Evolutionary conservation across 2,329 filamentous ascomycete genomes (phyloP), one percentile per base, ranked within the genome.

Genomic region (Grosmannia penicillata): DNA sequence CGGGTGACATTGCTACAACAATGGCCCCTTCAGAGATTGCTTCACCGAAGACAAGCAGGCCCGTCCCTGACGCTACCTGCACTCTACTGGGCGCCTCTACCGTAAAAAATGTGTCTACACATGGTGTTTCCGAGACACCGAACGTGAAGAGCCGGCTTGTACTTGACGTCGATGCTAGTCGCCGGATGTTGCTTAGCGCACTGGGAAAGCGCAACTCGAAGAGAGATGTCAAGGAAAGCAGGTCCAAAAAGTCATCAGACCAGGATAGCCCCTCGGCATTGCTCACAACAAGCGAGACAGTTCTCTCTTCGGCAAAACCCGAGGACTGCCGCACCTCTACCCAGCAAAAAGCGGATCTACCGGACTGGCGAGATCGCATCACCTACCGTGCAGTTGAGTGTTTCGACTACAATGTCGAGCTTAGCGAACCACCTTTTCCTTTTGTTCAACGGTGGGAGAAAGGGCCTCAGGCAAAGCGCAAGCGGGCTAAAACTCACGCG

Each of bases 401-500:
- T 56, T 74, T 76, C 44, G 68, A 82, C n/a, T 70, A 82, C 23
- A 70, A 67, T 6, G 60, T 84, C 28, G 61, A 70, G 24, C 63
- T 93, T 33, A 81, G 72, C 38, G 70, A 82, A 25, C 87, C 89
- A 0, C 83, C 87, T 0, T 95, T 93, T 51, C 87, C 87, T 0
- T 95, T 95, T 55, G 66, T 82, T 14, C 86, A 95, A 55, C 72
- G 82, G 33, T 95, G 87, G 89, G 84, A 93, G 13, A 33, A 14
- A 13, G 1, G 15, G 8, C 23, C 18, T n/a, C n/a, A n/a, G n/a
- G n/a, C 14, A n/a, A 6, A 15, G 24, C 2, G 14, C 17, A 5
- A 10, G 22, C 23, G 8, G 25, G 11, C 19, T 19, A 21, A 3
- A 24, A 18, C 3, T 4, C 8, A 10, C 4, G 18, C 9, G 19